A percentile compares a stretch with the other conserved stretches of the same genome.
These are phyloP conservation scores for Kodamaea fukazawae DNA, from an alignment of 805 yeast species.

Conservation along the genomic window DNA sequence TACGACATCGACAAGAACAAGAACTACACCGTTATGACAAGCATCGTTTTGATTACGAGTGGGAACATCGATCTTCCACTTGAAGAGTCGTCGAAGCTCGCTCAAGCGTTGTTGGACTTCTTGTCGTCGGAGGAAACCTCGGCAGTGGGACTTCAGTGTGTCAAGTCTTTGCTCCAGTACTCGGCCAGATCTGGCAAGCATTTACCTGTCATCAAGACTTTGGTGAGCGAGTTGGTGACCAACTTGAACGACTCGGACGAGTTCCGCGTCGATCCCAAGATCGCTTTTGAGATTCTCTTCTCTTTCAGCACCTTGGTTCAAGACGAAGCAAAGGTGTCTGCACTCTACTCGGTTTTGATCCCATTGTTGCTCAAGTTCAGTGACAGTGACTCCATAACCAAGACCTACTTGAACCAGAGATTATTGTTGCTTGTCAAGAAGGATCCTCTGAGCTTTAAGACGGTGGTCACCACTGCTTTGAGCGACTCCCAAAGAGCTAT, in stretches of 20 bases:
- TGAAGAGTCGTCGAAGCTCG: slow-evolving; percentile 21
- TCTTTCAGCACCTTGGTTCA: slow-evolving; percentile 31
- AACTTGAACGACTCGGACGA: slow-evolving; percentile 17
- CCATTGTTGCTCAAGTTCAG: slow-evolving; percentile 35
- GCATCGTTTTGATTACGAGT: slow-evolving; percentile 32
- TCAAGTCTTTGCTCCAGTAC: slow-evolving; percentile 52
- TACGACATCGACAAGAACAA: slow-evolving; percentile 17
- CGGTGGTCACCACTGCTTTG: slow-evolving; percentile 38
- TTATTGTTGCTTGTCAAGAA: slow-evolving; percentile 46
- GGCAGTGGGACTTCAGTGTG: slow-evolving; percentile 49
- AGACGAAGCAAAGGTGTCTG: slow-evolving; percentile 28
- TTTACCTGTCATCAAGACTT: slow-evolving; percentile 40
- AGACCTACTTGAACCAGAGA: slow-evolving; percentile 44
- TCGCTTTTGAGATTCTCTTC: slow-evolving; percentile 49
- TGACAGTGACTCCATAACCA: slow-evolving; percentile 20
- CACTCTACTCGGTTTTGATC: slow-evolving; percentile 32
- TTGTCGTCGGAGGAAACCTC: slow-evolving; percentile 21
- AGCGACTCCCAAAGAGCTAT: slow-evolving; percentile 38
- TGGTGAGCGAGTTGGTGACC: slow-evolving; percentile 46
- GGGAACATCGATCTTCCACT: slow-evolving; percentile 30
- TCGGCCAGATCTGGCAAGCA: slow-evolving; percentile 22
- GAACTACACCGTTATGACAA: slow-evolving; percentile 31
- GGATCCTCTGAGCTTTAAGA: slow-evolving; percentile 48
- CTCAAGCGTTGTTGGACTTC: slow-evolving; percentile 24
- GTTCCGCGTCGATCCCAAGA: slow-evolving; percentile 16